Evolutionary conservation across 306 rosid genomes (phyloP).

Genomic region (Quercus ilex): DNA sequence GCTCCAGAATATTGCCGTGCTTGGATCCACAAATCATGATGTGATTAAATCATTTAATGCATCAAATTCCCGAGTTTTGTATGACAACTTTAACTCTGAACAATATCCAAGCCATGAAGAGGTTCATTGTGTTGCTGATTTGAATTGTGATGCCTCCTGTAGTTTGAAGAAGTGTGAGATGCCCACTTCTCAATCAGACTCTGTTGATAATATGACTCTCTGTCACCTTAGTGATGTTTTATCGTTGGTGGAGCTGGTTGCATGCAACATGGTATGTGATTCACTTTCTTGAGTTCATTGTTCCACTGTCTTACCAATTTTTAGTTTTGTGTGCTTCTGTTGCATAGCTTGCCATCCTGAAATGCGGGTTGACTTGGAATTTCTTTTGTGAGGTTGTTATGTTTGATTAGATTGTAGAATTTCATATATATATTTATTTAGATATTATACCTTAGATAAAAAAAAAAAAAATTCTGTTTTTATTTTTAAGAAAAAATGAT

Average conservation of each 20-base stretch:
- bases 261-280: conserved; percentile 59
- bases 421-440: not conserved
- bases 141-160: conserved; percentile 31
- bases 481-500: not conserved
- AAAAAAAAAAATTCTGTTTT: not conserved
- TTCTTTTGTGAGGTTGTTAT: not conserved
- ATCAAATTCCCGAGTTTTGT: conserved; percentile 24
- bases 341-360: not conserved
- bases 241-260: conserved; percentile 82
- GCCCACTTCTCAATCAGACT: conserved; percentile 32
- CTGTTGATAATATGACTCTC: conserved; percentile 15
- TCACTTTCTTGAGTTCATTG: conserved; percentile 21
- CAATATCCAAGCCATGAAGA: conserved; percentile 15
- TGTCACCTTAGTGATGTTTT: conserved; percentile 49
- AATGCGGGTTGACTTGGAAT: not conserved
- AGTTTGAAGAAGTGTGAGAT: conserved; percentile 31
- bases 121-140: conserved; percentile 14
- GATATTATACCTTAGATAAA: not conserved
- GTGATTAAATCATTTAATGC: conserved; percentile 16
- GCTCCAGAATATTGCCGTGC: conserved; percentile 29
- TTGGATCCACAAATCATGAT: conserved; percentile 8
- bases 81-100: conserved; percentile 21
- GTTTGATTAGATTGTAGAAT: not conserved
- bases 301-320: conserved; percentile 9
- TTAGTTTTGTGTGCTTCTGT: conserved; percentile 13